phyloP scores from a whole-genome alignment of 768 basidiomycete species.

The Naganishia vaughanmartiniae region DNA sequence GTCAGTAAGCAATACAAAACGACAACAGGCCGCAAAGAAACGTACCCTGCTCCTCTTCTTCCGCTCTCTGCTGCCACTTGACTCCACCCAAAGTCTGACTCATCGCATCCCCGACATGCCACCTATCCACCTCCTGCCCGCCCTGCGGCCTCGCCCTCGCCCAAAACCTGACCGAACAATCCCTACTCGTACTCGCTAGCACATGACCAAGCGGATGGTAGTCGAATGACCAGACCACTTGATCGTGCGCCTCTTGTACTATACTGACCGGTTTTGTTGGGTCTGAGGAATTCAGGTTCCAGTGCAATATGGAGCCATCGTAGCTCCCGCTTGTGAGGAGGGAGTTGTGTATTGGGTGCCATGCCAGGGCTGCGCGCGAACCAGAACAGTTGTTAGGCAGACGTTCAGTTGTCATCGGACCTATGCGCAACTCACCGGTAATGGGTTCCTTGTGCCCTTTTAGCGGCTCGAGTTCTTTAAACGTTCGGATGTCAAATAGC shows the following conservation, averaged over 20 bases:
- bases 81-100: slow-evolving; percentile 12
- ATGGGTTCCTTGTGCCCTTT: slow-evolving; percentile 99
- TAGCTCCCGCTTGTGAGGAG: slow-evolving; percentile 90
- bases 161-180: slow-evolving; percentile 99
- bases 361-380: slow-evolving; percentile 67
- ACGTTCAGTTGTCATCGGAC: not conserved
- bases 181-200: slow-evolving; percentile 90
- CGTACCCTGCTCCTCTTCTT: slow-evolving; percentile 34
- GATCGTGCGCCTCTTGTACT: slow-evolving; percentile 95
- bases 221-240: slow-evolving; percentile 91
- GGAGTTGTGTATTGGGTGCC: slow-evolving; percentile 88
- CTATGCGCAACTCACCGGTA: slow-evolving; percentile 65
- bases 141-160: slow-evolving; percentile 58
- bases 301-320: slow-evolving; percentile 90
- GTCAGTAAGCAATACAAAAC: not conserved
- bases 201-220: slow-evolving; percentile 96
- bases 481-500: slow-evolving; percentile 95
- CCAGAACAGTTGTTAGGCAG: not conserved
- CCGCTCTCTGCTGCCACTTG: slow-evolving; percentile 19
- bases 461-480: slow-evolving; percentile 88
- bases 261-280: slow-evolving; percentile 70
- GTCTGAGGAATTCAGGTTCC: slow-evolving; percentile 68
- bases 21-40: not conserved
- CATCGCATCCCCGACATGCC: slow-evolving; percentile 48
- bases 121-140: slow-evolving; percentile 48